Evolutionary conservation across 2,329 filamentous ascomycete genomes (phyloP), one percentile per base, ranked within the genome.

Genomic region (Ilyonectria mors-panacis): DNA sequence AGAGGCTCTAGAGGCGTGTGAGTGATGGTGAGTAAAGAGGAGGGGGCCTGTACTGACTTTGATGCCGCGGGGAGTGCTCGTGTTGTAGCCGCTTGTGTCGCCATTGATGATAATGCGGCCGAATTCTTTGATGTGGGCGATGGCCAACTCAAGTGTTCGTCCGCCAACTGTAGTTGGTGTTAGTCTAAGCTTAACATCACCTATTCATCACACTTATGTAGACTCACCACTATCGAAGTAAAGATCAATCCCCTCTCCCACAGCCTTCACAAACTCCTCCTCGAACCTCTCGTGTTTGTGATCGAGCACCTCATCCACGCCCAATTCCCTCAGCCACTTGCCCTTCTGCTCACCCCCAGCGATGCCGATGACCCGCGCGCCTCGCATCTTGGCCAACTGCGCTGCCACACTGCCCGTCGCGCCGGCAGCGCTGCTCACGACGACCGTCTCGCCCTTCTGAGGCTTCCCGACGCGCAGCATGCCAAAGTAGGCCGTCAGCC

Each of bases 401-500:
- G 91, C 92, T 0, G 89, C 93, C 1, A 95, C 88, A 75, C 88
- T 92, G 1, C 93, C 93, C 0, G 93, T 95, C 0, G 93, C 93
- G 4, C 93, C 93, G 0, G 93, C 93, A 2, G 93, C 93, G 4
- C 92, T 93, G 8, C 89, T 92, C 0, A 95, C 91, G 8, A 95
- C 92, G 1, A 95, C 92, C 6, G 92, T 90, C 70, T 95, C 92
- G 3, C 92, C 92, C 1, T 86, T 79, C 78, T 91, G 89, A 37
- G 92, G 88, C 60, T 91, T 82, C 1, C 89, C 93, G 50, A 95
- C 87, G 59, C 92, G 87, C 35, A 88, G 79, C 77, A 94, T 88
- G n/a, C 93, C 93, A 69, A 93, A 92, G 81, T 93, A 95, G 1
- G 92, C 93, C 0, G 93, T 94, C 67, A 94, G 73, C 1, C 91